Evolutionary conservation across 2,329 filamentous ascomycete species (phyloP).

Genomic region (Ceratocystis eucalypticola): DNA sequence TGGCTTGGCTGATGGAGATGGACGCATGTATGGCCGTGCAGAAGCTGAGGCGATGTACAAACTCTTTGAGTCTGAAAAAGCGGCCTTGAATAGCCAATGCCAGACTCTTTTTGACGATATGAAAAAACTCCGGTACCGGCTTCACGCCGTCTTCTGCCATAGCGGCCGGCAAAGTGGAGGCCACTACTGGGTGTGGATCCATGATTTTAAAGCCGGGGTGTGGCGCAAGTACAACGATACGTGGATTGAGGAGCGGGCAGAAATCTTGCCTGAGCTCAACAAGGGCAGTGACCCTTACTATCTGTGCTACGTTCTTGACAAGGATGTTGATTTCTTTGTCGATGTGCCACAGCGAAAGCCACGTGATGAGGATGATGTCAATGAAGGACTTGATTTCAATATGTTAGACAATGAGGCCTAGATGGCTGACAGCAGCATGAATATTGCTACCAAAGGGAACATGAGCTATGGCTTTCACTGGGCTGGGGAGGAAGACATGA

Average conservation of each 20-base stretch:
- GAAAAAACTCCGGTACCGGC: constrained; percentile 56
- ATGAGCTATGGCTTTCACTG: background rate
- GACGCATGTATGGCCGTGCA: background rate
- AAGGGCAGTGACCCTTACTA: constrained; percentile 66
- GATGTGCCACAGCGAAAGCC: constrained; percentile 31
- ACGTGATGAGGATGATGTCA: constrained; percentile 12
- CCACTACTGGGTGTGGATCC: constrained; percentile 96
- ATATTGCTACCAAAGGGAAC: background rate
- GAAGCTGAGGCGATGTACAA: constrained; percentile 10
- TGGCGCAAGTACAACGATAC: constrained; percentile 96
- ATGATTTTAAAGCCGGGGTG: constrained; percentile 60
- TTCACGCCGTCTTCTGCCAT: constrained; percentile 91
- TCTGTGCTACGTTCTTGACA: constrained; percentile 66
- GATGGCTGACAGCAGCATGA: constrained; percentile 4
- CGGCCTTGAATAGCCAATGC: constrained; percentile 24
- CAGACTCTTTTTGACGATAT: constrained; percentile 47
- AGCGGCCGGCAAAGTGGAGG: constrained; percentile 59
- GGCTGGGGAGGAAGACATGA: background rate
- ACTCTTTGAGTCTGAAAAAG: constrained; percentile 30
- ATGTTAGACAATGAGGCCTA: constrained; percentile 12
- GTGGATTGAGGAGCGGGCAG: constrained; percentile 50
- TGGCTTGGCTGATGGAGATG: background rate
- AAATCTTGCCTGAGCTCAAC: constrained; percentile 57
- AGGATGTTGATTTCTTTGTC: constrained; percentile 43
- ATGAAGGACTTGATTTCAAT: constrained; percentile 8